phyloP scores from a whole-genome alignment of 2,329 filamentous ascomycete species.

The Lojkania enalia region DNA sequence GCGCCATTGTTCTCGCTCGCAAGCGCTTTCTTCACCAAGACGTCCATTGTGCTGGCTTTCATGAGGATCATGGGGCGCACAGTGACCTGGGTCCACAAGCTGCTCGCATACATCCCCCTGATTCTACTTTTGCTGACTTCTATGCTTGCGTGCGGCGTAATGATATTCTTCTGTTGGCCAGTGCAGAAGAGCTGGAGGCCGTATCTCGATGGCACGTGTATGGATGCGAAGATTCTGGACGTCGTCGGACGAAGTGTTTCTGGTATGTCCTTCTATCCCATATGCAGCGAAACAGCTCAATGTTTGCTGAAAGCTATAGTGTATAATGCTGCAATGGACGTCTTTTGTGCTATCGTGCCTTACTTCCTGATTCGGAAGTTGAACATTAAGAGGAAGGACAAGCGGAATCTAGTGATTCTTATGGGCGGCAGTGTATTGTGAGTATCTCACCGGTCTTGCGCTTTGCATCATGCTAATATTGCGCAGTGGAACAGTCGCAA shows the following conservation, averaged over 20 bases:
- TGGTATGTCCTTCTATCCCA: too few species aligned
- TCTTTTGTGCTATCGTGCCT: slow-evolving; percentile 6
- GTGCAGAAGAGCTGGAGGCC: slow-evolving; percentile 11
- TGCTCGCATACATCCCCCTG: slow-evolving; percentile 4
- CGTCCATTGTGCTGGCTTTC: slow-evolving; percentile 7
- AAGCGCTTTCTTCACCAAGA: slow-evolving; percentile 10
- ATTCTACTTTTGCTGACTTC: not conserved
- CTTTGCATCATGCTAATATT: not conserved
- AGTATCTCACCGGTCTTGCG: too few species aligned
- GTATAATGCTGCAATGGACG: slow-evolving; percentile 10
- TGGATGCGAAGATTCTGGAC: slow-evolving; percentile 5
- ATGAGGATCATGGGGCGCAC: slow-evolving; percentile 9
- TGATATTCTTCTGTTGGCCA: slow-evolving; percentile 12
- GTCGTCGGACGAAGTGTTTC: not conserved
- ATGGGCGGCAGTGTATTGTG: slow-evolving; percentile 8
- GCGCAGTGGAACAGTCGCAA: slow-evolving; percentile 8
- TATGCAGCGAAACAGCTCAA: not conserved
- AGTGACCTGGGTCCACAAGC: not conserved
- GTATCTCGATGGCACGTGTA: slow-evolving; percentile 4
- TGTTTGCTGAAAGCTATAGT: not conserved
- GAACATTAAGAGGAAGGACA: slow-evolving; percentile 6
- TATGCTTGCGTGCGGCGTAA: not conserved
- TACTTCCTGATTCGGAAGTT: slow-evolving; percentile 8
- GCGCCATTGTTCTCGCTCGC: slow-evolving; percentile 8
- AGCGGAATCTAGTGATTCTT: slow-evolving; percentile 8